A percentile compares a stretch with the other conserved stretches of the same genome.
These are phyloP conservation scores for Trichocladium antarcticum DNA, from an alignment of 495 filamentous ascomycete species.

Conservation along the genomic window DNA sequence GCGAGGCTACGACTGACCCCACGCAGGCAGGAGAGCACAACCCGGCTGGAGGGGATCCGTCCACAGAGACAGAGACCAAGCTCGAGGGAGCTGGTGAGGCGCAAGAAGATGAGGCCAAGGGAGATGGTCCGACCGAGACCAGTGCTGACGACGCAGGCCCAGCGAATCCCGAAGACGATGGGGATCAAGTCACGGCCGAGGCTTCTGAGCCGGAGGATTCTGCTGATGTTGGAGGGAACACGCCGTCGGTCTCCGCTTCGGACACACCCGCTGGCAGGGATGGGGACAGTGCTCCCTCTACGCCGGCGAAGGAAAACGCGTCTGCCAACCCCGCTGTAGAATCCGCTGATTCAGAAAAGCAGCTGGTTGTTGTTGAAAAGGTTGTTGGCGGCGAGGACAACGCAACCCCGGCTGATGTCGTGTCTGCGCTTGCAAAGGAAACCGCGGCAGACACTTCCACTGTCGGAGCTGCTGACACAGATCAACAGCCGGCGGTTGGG, in stretches of 20 bases:
- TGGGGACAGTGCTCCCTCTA: too few species aligned
- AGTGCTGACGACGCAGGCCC: neutral
- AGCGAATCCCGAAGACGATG: neutral
- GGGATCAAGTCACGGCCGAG: constrained; percentile 11
- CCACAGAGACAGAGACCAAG: neutral
- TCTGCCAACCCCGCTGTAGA: too few species aligned
- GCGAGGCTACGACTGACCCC: neutral
- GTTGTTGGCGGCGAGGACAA: too few species aligned
- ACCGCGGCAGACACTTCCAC: too few species aligned
- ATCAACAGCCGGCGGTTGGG: neutral
- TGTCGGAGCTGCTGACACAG: neutral
- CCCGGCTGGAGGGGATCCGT: neutral
- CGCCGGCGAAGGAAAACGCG: too few species aligned
- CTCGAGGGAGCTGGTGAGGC: neutral
- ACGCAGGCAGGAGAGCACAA: neutral
- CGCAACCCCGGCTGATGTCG: too few species aligned
- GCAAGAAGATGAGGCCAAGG: neutral
- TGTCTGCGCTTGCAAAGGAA: too few species aligned
- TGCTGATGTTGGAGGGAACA: constrained; percentile 11
- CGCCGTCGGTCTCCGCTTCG: constrained; percentile 8
- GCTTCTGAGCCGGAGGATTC: constrained; percentile 3
- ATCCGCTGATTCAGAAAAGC: too few species aligned
- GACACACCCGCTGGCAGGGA: neutral
- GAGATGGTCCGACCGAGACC: neutral
- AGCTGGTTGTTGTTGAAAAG: too few species aligned